These are phyloP conservation scores for Dactylis glomerata DNA, from an alignment of 176 grass and related monocot genomes.

Conservation along the genomic window DNA sequence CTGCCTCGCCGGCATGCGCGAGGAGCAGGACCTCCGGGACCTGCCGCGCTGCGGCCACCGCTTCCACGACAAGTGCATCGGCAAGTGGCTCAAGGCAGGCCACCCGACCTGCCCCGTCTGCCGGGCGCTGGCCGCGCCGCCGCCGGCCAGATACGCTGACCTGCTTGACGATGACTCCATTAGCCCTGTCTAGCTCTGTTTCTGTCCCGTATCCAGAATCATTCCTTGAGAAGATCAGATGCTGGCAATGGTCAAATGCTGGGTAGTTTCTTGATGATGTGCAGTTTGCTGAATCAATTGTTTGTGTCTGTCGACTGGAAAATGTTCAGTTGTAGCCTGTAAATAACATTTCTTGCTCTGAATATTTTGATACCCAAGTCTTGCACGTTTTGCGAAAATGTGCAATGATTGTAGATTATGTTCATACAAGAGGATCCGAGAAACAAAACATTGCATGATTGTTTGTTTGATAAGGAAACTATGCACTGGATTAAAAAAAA, in stretches of 20 bases:
- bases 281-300: background rate
- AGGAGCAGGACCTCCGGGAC: constrained; percentile 45
- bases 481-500: too few relatives aligned
- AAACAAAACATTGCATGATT: background rate
- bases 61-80: constrained; percentile 74
- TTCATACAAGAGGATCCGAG: background rate
- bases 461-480: background rate
- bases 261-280: background rate
- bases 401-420: background rate
- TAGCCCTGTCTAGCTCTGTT: constrained; percentile 39
- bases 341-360: background rate
- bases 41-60: constrained; percentile 55
- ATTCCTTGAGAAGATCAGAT: background rate
- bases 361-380: background rate
- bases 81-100: constrained; percentile 57
- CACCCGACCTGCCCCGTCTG: constrained; percentile 66
- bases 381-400: background rate
- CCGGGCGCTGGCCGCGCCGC: constrained; percentile 37
- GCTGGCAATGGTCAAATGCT: background rate
- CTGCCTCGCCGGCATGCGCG: constrained; percentile 58
- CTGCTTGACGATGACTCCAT: constrained; percentile 29
- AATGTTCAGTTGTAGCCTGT: background rate
- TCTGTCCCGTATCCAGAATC: background rate
- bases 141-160: background rate
- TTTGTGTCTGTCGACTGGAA: background rate